Percentiles rank a stretch among this genome's conserved stretches.
Conservation (phyloP, 345 rosid species). For the Brassica carinata region DNA sequence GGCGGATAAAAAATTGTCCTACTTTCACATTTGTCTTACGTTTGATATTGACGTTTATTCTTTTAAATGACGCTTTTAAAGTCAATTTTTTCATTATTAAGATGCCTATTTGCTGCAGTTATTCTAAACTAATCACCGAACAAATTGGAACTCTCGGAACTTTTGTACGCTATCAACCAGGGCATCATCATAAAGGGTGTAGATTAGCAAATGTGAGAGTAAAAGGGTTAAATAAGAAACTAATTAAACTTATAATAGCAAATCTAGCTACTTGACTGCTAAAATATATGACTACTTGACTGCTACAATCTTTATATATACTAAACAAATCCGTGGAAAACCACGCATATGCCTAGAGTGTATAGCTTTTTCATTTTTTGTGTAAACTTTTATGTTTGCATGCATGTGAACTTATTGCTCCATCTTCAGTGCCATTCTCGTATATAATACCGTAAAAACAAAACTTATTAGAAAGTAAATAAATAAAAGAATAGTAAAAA, state of each 20-base stretch:
- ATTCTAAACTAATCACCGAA: conserved; percentile 18
- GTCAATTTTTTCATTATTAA: conserved; percentile 19
- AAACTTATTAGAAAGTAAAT: background rate
- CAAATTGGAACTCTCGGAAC: background rate
- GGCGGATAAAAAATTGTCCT: conserved; percentile 15
- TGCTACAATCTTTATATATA: background rate
- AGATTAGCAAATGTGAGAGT: background rate
- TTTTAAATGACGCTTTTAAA: conserved; percentile 12
- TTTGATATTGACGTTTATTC: conserved; percentile 39
- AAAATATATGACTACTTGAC: background rate
- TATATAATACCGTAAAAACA: conserved; percentile 18
- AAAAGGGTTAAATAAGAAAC: background rate
- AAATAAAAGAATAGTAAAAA: background rate
- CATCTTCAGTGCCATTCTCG: conserved; percentile 43
- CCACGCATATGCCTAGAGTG: conserved; percentile 41
- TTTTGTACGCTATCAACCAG: background rate
- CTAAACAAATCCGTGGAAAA: conserved; percentile 15
- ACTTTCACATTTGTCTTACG: conserved; percentile 33
- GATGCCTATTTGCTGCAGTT: conserved; percentile 9
- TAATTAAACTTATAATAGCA: conserved; percentile 7
- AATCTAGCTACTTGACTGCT: conserved; percentile 23
- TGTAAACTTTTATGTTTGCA: conserved; percentile 25
- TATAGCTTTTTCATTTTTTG: conserved; percentile 15
- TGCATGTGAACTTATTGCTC: conserved; percentile 44
- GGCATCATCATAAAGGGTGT: background rate